Percentiles rank a stretch among this genome's conserved stretches.
Evolutionary conservation across 2,329 filamentous ascomycete species (phyloP).

Genomic region (Fusarium verrucosum): DNA sequence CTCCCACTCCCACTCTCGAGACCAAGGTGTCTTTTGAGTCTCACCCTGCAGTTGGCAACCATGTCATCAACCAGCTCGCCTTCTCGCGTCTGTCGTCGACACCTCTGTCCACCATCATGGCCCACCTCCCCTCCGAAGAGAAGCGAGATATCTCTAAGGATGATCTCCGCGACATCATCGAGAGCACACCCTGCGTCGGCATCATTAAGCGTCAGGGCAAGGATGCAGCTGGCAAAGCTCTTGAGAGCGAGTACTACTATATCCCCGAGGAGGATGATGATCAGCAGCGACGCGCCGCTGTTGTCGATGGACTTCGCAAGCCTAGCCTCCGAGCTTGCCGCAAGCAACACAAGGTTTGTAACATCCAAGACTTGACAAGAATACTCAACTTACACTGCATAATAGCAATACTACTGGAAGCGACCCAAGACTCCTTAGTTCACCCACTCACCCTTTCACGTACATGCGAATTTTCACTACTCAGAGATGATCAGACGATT

Average conservation of each 20-base stretch:
- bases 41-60: conserved; percentile 71
- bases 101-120: conserved; percentile 87
- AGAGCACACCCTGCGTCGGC: conserved; percentile 80
- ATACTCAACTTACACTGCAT: conserved; percentile 26
- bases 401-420: conserved; percentile 76
- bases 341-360: conserved; percentile 93
- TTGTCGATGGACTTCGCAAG: conserved; percentile 86
- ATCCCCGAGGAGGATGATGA: conserved; percentile 87
- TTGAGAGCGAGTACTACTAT: conserved; percentile 98
- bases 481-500: conserved; percentile 16
- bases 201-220: conserved; percentile 92
- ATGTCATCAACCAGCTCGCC: conserved; percentile 93
- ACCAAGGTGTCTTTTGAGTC: conserved; percentile 47
- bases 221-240: conserved; percentile 89
- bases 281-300: conserved; percentile 78
- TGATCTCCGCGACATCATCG: conserved; percentile 76
- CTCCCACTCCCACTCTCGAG: conserved; percentile 37
- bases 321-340: conserved; percentile 88
- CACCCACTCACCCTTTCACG: background rate
- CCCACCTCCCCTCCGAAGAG: conserved; percentile 78
- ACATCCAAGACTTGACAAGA: background rate
- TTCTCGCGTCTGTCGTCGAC: conserved; percentile 93
- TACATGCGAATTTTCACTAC: conserved; percentile 21
- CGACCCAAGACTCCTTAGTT: conserved; percentile 66
- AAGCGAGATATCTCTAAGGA: conserved; percentile 67